Evolutionary conservation across 139 green algal genomes (phyloP), one percentile per base, ranked within the genome.

Genomic region (Dunaliella primolecta): DNA sequence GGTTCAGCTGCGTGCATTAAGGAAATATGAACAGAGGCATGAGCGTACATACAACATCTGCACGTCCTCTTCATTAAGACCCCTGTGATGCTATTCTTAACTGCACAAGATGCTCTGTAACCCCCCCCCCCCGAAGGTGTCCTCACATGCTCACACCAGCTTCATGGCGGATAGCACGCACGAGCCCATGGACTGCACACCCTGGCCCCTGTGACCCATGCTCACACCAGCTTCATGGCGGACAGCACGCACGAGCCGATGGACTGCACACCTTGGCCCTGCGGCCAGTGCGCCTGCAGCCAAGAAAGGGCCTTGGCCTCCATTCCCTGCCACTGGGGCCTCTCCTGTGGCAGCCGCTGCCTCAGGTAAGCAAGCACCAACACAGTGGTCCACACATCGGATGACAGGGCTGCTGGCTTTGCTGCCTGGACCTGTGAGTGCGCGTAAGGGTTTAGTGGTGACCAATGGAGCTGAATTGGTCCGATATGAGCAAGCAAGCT

Each of bases 181-280:
- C 27, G 36, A 56, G 21, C 80, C 80, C 15, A 84, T n/a, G 55
- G 46, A 78, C 36, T 64, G 30, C 29, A 32, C 29, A 3, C 3
- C 29, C 2, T 38, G 35, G n/a, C 71, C 82, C 82, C 24, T 30
- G 15, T 64, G 15, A 64, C 7, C 7, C 15, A 15, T 15, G 46
- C 46, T 64, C 15, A 64, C 46, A 64, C 46, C 46, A 64, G 15
- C 46, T 64, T 64, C 46, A 64, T 64, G 46, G 46, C 46, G 7
- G 93, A 92, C 35, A 94, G 85, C 75, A 86, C 80, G 0, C 21
- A 11, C 27, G 36, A 56, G 1, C 80, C 80, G 27, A 84, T n/a
- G 55, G 46, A 78, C 36, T 64, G 55, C 29, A 32, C 29, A 3
- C 29, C 29, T 0, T 38, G 35, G n/a, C 71, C 82, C 82, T 34